Conservation (phyloP, 257 asterid genomes). For the Petunia secreta region DNA sequence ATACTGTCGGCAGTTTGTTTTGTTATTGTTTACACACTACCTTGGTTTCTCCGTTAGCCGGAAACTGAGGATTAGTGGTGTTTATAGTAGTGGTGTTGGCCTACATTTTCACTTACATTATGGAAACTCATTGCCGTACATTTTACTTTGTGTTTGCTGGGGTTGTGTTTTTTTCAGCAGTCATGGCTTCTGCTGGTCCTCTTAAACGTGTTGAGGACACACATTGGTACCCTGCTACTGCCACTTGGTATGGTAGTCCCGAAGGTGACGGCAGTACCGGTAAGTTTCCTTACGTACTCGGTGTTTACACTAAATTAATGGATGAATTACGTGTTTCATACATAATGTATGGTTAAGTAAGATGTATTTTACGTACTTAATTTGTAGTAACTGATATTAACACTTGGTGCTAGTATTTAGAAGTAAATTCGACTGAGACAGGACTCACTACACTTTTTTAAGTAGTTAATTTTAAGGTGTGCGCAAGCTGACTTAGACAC, state of each 20-base stretch:
- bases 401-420: too few relatives aligned
- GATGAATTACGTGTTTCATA: not conserved
- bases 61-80: constrained; percentile 10
- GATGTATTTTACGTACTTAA: not conserved
- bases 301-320: not conserved
- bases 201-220: constrained; percentile 41
- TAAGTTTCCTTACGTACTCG: not conserved
- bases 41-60: constrained; percentile 61
- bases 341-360: too few relatives aligned
- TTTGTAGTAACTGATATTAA: not conserved
- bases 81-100: not conserved
- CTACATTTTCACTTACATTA: constrained; percentile 38
- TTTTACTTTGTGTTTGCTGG: constrained; percentile 24
- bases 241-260: constrained; percentile 99
- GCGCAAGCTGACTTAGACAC: too few relatives aligned
- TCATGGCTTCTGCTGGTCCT: constrained; percentile 35
- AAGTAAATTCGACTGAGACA: too few relatives aligned
- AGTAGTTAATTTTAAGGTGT: too few relatives aligned
- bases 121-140: constrained; percentile 29
- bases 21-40: constrained; percentile 21
- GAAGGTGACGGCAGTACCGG: constrained; percentile 97
- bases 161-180: constrained; percentile 6
- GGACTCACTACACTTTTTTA: too few relatives aligned
- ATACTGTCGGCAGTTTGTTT: constrained; percentile 49
- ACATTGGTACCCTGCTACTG: constrained; percentile 84